These are phyloP conservation scores for Saccharata proteae DNA, from an alignment of 2,329 filamentous ascomycete genomes.

Conservation along the genomic window DNA sequence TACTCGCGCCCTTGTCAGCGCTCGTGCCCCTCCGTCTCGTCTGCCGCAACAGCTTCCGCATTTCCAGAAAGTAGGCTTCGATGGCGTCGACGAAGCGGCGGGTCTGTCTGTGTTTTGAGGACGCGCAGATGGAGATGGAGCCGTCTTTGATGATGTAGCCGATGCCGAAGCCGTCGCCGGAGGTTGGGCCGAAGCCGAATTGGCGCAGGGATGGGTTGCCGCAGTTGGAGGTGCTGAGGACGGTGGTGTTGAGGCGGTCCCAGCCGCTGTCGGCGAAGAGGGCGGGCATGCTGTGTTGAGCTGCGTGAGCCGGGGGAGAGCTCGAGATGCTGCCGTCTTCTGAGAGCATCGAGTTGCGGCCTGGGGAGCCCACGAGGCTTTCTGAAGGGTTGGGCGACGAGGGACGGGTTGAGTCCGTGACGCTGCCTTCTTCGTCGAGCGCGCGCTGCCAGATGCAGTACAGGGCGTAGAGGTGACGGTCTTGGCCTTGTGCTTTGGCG, in stretches of 20 bases:
- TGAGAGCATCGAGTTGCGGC: constrained; percentile 39
- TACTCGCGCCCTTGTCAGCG: constrained; percentile 41
- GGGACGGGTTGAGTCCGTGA: constrained; percentile 29
- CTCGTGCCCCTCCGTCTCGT: constrained; percentile 45
- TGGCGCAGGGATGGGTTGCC: constrained; percentile 90
- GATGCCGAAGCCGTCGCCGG: constrained; percentile 88
- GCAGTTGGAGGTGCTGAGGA: constrained; percentile 96
- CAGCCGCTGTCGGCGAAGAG: constrained; percentile 83
- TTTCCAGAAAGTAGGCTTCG: constrained; percentile 82
- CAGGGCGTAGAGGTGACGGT: constrained; percentile 85
- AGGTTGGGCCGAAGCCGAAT: constrained; percentile 93
- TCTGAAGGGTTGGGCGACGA: constrained; percentile 38
- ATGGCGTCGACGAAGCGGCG: constrained; percentile 79
- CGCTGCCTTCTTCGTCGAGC: constrained; percentile 60
- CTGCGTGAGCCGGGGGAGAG: constrained; percentile 39
- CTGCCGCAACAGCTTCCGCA: constrained; percentile 69
- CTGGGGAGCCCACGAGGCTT: constrained; percentile 37
- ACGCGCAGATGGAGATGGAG: constrained; percentile 78
- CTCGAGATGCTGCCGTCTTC: constrained; percentile 34
- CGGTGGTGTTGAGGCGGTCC: constrained; percentile 91
- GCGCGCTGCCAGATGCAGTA: constrained; percentile 91
- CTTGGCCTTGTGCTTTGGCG: constrained; percentile 79
- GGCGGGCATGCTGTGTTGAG: constrained; percentile 48
- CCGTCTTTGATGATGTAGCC: constrained; percentile 99
- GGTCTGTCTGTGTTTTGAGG: constrained; percentile 88